phyloP scores from a whole-genome alignment of 2,329 filamentous ascomycete species.

The Pseudogymnoascus sp. region DNA sequence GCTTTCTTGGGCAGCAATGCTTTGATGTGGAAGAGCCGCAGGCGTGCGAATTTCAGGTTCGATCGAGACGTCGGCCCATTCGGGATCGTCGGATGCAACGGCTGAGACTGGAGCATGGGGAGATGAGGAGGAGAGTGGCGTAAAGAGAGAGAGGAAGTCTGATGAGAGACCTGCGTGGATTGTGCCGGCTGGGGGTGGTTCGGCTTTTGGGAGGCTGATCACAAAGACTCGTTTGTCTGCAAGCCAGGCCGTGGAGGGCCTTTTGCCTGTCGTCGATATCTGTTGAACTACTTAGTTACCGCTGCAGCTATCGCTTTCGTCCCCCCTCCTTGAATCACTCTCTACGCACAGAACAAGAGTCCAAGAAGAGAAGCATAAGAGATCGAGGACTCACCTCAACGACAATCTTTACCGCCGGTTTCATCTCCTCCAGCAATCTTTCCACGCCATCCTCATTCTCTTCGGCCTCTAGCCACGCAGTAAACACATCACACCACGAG shows the following conservation, averaged over 20 bases:
- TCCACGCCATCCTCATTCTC: conserved; percentile 37
- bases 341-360: not conserved
- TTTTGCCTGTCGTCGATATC: conserved; percentile 23
- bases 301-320: not conserved
- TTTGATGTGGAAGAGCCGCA: conserved; percentile 22
- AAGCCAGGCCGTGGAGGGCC: conserved; percentile 34
- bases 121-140: conserved; percentile 3
- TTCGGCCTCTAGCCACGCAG: conserved; percentile 36
- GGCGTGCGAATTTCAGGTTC: conserved; percentile 22
- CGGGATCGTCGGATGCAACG: conserved; percentile 29
- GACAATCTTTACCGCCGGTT: conserved; percentile 14
- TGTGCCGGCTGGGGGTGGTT: conserved; percentile 22
- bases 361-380: conserved; percentile 10
- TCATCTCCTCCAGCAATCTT: conserved; percentile 33
- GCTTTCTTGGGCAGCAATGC: conserved; percentile 28
- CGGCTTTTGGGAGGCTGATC: conserved; percentile 32
- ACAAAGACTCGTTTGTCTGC: conserved; percentile 32
- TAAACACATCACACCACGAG: conserved; percentile 34
- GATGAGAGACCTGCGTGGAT: conserved; percentile 18
- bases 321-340: not conserved
- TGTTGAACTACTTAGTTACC: not conserved
- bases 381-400: conserved; percentile 29
- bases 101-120: conserved; percentile 8
- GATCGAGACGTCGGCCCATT: conserved; percentile 38
- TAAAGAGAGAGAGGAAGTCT: conserved; percentile 33